These are phyloP conservation scores for Cladosporium austrohemisphaericum DNA, from an alignment of 2,329 filamentous ascomycete genomes.

Conservation along the genomic window DNA sequence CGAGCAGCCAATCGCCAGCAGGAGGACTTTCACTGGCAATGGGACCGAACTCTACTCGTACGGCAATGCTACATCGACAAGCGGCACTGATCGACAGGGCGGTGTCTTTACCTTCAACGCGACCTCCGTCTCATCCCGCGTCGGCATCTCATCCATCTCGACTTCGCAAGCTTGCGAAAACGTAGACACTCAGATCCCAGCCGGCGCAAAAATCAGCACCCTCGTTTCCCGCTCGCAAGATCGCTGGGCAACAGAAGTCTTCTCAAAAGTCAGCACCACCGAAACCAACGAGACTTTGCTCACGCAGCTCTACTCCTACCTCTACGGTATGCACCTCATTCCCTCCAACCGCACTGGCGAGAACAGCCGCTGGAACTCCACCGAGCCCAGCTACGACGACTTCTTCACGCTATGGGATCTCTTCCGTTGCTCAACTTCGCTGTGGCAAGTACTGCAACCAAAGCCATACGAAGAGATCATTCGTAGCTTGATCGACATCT, in stretches of 20 bases:
- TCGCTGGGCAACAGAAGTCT: constrained; percentile 58
- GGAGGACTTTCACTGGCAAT: constrained; percentile 31
- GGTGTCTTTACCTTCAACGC: constrained; percentile 47
- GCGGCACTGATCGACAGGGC: constrained; percentile 30
- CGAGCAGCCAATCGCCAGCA: constrained; percentile 36
- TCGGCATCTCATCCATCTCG: constrained; percentile 66
- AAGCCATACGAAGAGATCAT: constrained; percentile 61
- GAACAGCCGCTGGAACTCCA: constrained; percentile 61
- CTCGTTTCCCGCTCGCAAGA: constrained; percentile 37
- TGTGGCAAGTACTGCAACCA: constrained; percentile 64
- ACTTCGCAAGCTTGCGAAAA: constrained; percentile 57
- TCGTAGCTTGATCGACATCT: constrained; percentile 65
- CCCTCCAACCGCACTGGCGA: constrained; percentile 68
- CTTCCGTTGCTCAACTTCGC: constrained; percentile 62
- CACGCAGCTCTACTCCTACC: constrained; percentile 53
- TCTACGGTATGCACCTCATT: constrained; percentile 66
- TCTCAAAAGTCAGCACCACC: constrained; percentile 54
- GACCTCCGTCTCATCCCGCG: constrained; percentile 46
- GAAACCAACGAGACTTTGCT: constrained; percentile 22
- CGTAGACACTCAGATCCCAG: constrained; percentile 55
- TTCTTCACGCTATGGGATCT: constrained; percentile 69
- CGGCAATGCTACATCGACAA: constrained; percentile 10
- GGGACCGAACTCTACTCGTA: constrained; percentile 33
- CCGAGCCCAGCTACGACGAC: constrained; percentile 67
- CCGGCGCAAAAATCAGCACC: constrained; percentile 9